Evolutionary conservation across 805 yeast genomes (phyloP), one percentile per base, ranked within the genome.

Genomic region (Saturnispora saitoi): DNA sequence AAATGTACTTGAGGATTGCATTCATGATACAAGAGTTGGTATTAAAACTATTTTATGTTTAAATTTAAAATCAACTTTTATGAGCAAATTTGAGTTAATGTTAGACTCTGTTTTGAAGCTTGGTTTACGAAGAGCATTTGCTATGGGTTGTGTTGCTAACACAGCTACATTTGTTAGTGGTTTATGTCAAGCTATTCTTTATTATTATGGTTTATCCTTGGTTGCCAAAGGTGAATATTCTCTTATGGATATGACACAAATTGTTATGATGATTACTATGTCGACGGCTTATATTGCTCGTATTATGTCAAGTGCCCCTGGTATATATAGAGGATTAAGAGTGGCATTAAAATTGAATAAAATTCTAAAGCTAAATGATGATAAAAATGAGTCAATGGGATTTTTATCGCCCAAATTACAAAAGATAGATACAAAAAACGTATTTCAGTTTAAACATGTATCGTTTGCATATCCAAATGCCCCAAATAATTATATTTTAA

Each of bases 131-230:
- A 73, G 95, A 56, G 78, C 91, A 0, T 40, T 80, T 0, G 68
- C 70, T 7, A 74, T 83, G 1, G 95, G 95, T 0, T 60, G 81
- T 45, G 90, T 93, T 0, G 69, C 80, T 24, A 80, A 93, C 0
- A 46, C 78, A 1, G 71, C 79, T 3, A 75, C 72, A 43, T 61
- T 83, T 12, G 64, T 84, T 37, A 66, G 77, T 0, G 73, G 78
- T 37, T 61, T 77, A 12, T 80, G 88, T 1, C 88, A 89, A 50
- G 83, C 87, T 2, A 67, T 86, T 1, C 61, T 90, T n/a, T 68
- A 88, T 5, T 90, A 78, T 63, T 89, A 82, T 60, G 97, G 97
- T 0, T 70, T 89, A 70, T 67, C 68, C 42, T 69, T 93, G n/a
- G 83, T 88, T 1, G 78, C 83, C 0, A 54, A 59, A 1, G 72